These are phyloP conservation scores for Nakataea oryzae DNA, from an alignment of 2,329 filamentous ascomycete genomes.

Conservation along the genomic window DNA sequence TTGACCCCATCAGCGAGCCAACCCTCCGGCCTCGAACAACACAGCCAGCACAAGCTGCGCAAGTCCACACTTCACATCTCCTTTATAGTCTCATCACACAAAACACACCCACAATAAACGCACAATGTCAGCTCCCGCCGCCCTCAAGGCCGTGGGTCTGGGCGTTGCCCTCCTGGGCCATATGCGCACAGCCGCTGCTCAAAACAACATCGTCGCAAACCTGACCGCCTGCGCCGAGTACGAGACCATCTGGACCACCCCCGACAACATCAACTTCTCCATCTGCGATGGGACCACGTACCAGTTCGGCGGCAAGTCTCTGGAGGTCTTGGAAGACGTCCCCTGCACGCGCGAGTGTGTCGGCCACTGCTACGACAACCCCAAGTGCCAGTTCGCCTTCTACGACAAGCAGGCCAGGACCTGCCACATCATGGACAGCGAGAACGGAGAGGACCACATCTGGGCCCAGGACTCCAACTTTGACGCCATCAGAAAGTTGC, in stretches of 20 bases:
- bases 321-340: not conserved
- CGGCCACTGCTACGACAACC: not conserved
- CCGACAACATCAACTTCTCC: not conserved
- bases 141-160: not conserved
- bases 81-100: slow-evolving; percentile 7
- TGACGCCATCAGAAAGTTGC: not conserved
- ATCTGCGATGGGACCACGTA: slow-evolving; percentile 1
- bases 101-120: not conserved
- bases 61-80: not conserved
- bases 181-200: not conserved
- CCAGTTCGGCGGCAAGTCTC: not conserved
- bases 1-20: not conserved
- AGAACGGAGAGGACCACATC: not conserved
- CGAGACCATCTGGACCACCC: not conserved
- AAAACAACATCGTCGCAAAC: not conserved
- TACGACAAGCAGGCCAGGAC: slow-evolving; percentile 1
- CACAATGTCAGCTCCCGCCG: not conserved
- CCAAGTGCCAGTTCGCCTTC: not conserved
- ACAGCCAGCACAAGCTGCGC: not conserved
- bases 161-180: slow-evolving; percentile 1
- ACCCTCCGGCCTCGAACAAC: not conserved
- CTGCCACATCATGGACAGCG: not conserved
- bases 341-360: not conserved
- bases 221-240: not conserved
- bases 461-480: not conserved